A percentile compares a stretch with the other conserved stretches of the same genome.
These are phyloP conservation scores for Metschnikowia aberdeeniae DNA, from an alignment of 805 yeast species.

Conservation along the genomic window DNA sequence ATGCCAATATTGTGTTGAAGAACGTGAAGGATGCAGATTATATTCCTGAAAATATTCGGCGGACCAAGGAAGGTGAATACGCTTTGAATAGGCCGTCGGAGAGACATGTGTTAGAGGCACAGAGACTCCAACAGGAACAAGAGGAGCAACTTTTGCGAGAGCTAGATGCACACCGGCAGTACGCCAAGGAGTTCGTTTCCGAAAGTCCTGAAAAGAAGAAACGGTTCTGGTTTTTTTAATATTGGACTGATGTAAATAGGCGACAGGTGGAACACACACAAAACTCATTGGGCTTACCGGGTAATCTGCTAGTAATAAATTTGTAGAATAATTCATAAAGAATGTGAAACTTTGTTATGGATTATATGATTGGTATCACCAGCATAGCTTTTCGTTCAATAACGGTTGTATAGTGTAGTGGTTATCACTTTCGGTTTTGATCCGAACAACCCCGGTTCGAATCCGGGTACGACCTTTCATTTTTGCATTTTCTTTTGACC, in stretches of 20 bases:
- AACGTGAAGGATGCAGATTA: slow-evolving; percentile 43
- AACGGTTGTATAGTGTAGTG: slow-evolving; percentile 64
- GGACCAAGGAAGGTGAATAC: slow-evolving; percentile 42
- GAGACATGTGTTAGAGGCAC: slow-evolving; percentile 72
- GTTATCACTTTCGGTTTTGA: slow-evolving; percentile 79
- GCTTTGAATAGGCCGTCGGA: slow-evolving; percentile 66
- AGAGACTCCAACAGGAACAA: slow-evolving; percentile 59
- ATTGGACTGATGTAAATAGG: too few species aligned
- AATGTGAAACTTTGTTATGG: too few species aligned
- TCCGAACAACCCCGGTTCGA: slow-evolving; percentile 82
- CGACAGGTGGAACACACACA: too few species aligned
- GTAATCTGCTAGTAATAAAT: too few species aligned
- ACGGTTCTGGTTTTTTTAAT: slow-evolving; percentile 15
- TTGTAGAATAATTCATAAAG: too few species aligned
- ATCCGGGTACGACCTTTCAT: slow-evolving; percentile 69
- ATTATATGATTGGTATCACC: too few species aligned
- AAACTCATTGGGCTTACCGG: too few species aligned
- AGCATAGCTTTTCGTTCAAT: background rate
- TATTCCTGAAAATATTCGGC: slow-evolving; percentile 38
- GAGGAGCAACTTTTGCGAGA: slow-evolving; percentile 49
- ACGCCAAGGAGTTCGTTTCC: slow-evolving; percentile 15
- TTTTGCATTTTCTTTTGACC: too few species aligned
- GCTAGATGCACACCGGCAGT: slow-evolving; percentile 24
- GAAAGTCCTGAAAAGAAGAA: slow-evolving; percentile 9
- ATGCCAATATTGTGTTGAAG: slow-evolving; percentile 36